Evolutionary conservation across 1,284 basidiomycete species (phyloP), one percentile per base, ranked within the genome.

Genomic region (Ganoderma multipileum): DNA sequence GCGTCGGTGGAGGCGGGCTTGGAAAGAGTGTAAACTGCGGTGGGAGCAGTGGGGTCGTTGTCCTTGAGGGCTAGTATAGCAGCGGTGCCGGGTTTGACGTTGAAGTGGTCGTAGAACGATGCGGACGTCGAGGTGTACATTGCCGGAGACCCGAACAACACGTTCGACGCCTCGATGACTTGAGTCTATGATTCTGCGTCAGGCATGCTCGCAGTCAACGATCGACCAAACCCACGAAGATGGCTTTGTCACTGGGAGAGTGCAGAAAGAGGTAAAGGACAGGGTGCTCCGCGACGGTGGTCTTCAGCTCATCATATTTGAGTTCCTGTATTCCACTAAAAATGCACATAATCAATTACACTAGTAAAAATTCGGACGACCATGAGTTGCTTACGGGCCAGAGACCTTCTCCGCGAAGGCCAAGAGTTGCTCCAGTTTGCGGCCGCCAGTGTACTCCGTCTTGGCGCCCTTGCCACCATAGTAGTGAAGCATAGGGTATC

Each of bases 401-500:
- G 76, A 75, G 0, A 79, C 91, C 78, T 91, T 93, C 71, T 89
- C 86, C 0, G 91, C 87, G 78, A 95, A 98, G 0, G 84, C 80
- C 71, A 86, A 85, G 73, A 98, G 81, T 58, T 89, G 86, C 2
- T 90, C 88, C 0, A 95, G 77, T 64, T 89, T 91, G 59, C 95
- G 82, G 0, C 86, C 86, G 36, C 91, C 90, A 0, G 80, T 86
- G 76, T 95, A 96, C 71, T 95, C 94, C 3, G 88, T 88, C 75
- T 83, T 87, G 30, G 75, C 71, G 6, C 81, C 84, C 16, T 82
- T 73, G 8, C 72, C 77, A 5, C 82, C 85, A 59, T 86, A 94
- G 83, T 92, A 91, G 57, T 89, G 81, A 42, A 97, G 81, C 63
- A 91, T 94, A 0, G 96, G 96, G 79, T 92, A 98, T 4, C 93